Evolutionary conservation across 176 grass and related monocot genomes (phyloP), one percentile per base, ranked within the genome.

Genomic region (Typha latifolia): DNA sequence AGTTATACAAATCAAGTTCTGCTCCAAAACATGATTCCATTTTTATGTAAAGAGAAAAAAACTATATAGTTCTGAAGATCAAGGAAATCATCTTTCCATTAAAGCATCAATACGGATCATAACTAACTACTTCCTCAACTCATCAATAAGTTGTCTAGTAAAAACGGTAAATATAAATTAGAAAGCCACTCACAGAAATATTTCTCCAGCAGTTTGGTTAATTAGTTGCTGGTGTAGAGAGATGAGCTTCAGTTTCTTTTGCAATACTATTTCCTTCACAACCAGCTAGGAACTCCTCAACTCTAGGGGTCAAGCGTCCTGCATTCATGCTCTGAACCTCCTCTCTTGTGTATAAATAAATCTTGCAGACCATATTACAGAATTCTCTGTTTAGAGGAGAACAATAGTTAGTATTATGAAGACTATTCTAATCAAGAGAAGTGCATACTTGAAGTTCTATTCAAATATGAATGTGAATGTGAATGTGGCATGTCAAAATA

Each of bases 291-390:
- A 77, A 32, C 8, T 77, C 83, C 10, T 90, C 86, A 73, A 71
- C 83, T 24, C 83, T 75, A 9, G 84, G 72, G 32, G 53, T 69
- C 12, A 78, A 73, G 49, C 78, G 82, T 68, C 81, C 86, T 0
- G 86, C 81, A 69, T 95, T 90, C 90, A 95, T 90, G 70, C 90
- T 90, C 69, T 87, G 86, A 14, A 95, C 90, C 72, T 95, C 90
- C 78, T 90, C 86, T 68, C 85, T 95, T 4, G 90, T 95, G 69
- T 84, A 95, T 37, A 95, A 84, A 51, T 72, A 95, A 61, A 95
- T 95, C 80, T 95, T 95, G 49, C 80, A 73, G 32, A 90, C 90
- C 47, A 95, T 90, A 63, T 49, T 90, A 27, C 86, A 90, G 62
- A 95, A 95, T 51, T 95, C 90, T n/a, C 90, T 95, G 90, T 63